A percentile compares a stretch with the other conserved stretches of the same genome.
Evolutionary conservation across 2,329 filamentous ascomycete genomes (phyloP).

Genomic region (Hymenoscyphus occultus): DNA sequence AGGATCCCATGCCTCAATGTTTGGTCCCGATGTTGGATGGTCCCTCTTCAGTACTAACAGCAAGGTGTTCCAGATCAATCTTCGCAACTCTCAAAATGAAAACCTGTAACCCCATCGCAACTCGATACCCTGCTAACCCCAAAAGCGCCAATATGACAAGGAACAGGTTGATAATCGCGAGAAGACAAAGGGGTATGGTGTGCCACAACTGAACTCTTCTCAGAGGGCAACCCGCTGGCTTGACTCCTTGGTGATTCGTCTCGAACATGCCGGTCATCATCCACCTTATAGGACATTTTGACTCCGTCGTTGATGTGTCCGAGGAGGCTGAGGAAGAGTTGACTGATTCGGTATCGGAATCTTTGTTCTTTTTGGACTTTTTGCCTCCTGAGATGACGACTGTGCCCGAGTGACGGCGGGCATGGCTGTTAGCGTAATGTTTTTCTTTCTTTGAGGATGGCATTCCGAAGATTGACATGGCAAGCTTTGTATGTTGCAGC

Average conservation of each 20-base stretch:
- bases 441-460: constrained; percentile 30
- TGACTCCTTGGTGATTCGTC: constrained; percentile 17
- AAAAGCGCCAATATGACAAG: constrained; percentile 32
- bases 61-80: not conserved
- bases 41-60: not conserved
- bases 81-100: constrained; percentile 7
- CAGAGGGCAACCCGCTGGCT: constrained; percentile 25
- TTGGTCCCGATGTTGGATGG: not conserved
- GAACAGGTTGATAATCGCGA: constrained; percentile 31
- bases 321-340: constrained; percentile 22
- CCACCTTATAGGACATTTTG: constrained; percentile 30
- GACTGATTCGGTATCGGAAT: constrained; percentile 27
- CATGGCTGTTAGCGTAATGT: constrained; percentile 27
- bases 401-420: constrained; percentile 25
- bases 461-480: constrained; percentile 22
- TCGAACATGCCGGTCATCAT: constrained; percentile 29
- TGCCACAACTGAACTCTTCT: constrained; percentile 33
- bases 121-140: constrained; percentile 29
- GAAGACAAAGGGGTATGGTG: constrained; percentile 30
- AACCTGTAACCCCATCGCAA: constrained; percentile 18
- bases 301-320: constrained; percentile 14
- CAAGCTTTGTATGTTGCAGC: constrained; percentile 15
- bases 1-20: too few species aligned
- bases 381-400: constrained; percentile 23
- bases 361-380: constrained; percentile 28